Evolutionary conservation across 2,329 filamentous ascomycete species (phyloP), one percentile per base, ranked within the genome.

Genomic region (Epichloe uncinata): DNA sequence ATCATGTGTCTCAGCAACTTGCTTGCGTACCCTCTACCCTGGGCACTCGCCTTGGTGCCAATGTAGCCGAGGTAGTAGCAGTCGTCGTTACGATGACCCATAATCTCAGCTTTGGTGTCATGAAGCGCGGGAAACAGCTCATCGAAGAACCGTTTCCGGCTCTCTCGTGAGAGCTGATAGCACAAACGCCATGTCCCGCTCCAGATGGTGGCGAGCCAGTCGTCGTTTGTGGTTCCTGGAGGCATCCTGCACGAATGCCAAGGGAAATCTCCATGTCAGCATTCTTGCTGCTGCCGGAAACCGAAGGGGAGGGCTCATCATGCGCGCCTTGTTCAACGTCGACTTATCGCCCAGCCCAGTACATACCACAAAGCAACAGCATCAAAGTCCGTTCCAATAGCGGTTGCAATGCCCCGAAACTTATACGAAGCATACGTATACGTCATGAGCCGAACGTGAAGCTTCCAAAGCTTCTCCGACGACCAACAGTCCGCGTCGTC

Each of bases 41-140:
- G 78, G 4, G 82, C 79, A 53, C 72, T 73, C 35, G 84, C 80
- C 64, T 82, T 84, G 47, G 85, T 89, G 54, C 87, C 87, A 53
- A 94, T 73, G 65, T 91, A 93, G 45, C 89, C 85, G 49, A 94
- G 79, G 64, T 93, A 93, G 75, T 86, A 93, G 61, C 78, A 81
- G 53, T 84, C 73, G 57, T 72, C 64, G 61, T 87, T 82, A 47
- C 80, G 75, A 38, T 76, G 72, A 20, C 83, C 82, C 65, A 93
- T 76, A 53, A 85, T 74, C 53, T 78, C 73, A 53, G 73, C 69
- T 71, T 89, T 90, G 60, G 83, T 83, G 57, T 81, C 70, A 66
- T 87, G 79, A 55, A 93, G 75, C 43, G 88, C 73, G 15, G 86
- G 85, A 45, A 89, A 66, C 66, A 91, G 81, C 66, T 93, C 87